Evolutionary conservation across 2,329 filamentous ascomycete genomes (phyloP), one percentile per base, ranked within the genome.

Genomic region (Penicillium sp.): DNA sequence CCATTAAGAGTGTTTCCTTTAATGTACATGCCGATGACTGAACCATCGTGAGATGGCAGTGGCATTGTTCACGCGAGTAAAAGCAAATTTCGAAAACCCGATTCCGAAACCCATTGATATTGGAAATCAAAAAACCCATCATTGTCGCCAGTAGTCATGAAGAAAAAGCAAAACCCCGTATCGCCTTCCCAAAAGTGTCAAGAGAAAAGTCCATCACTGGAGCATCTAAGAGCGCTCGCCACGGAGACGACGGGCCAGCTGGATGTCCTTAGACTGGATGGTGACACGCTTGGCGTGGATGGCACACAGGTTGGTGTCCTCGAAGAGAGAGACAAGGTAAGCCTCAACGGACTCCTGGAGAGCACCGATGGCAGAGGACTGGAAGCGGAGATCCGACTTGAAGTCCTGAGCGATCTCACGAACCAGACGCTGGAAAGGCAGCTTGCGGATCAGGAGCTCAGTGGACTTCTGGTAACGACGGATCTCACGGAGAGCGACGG

Each of bases 281-380:
- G 90, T 96, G 64, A 96, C 92, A 75, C 92, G 88, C 82, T 96
- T 96, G 72, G 92, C 90, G 74, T 96, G 92, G 70, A 96, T 95
- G 64, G 92, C 90, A 74, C 90, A 96, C 36, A 95, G 75, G 76
- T 96, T 96, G 73, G 90, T 95, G 67, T 96, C 90, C 72, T 96
- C 89, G 60, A 96, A 96, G 52, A 96, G 83, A 30, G 89, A 94
- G 71, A 96, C 89, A 61, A 98, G 84, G 74, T 95, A 96, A 2
- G 92, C 94, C 77, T 98, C 92, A 53, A 95, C 89, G 38, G 92
- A 95, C 77, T 98, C 92, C 75, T 98, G 90, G 27, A 98, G 82
- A 52, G 92, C 92, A 62, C 87, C 85, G 65, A 98, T 95, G 68
- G 92, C 92, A 31, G 90, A 95, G 15, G 87, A 94, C 77, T 98